These are phyloP conservation scores for Botrytis squamosa DNA, from an alignment of 2,329 filamentous ascomycete species.

Conservation along the genomic window DNA sequence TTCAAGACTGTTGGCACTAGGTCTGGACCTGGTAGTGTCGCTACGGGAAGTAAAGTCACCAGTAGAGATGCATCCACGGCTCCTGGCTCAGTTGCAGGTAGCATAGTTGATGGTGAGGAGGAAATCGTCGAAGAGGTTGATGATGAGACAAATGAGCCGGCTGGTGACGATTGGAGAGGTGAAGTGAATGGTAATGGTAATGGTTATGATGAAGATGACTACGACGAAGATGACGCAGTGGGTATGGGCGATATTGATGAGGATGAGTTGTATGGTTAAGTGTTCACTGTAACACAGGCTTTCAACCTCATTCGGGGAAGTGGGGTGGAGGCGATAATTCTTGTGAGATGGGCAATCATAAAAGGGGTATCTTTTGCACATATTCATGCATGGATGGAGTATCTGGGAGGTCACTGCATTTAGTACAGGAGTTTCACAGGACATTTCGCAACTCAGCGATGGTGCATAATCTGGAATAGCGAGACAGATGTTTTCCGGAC, in stretches of 20 bases:
- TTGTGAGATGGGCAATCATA: neutral
- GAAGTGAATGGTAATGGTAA: neutral
- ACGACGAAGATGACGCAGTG: conserved; percentile 9
- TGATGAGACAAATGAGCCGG: neutral
- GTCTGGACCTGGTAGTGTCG: conserved; percentile 50
- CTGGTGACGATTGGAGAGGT: conserved; percentile 15
- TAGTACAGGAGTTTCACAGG: neutral
- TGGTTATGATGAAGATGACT: conserved; percentile 17
- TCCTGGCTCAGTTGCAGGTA: conserved; percentile 22
- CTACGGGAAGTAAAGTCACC: conserved; percentile 45
- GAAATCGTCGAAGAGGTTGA: neutral
- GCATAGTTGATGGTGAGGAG: neutral
- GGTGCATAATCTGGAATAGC: neutral
- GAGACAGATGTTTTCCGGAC: neutral
- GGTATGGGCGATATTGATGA: conserved; percentile 20
- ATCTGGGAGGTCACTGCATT: neutral
- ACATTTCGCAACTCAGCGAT: neutral
- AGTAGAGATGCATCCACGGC: conserved; percentile 26
- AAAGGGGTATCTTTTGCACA: neutral
- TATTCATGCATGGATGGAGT: neutral
- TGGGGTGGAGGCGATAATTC: neutral
- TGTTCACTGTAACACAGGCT: neutral
- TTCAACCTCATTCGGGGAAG: neutral
- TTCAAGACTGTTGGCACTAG: conserved; percentile 40
- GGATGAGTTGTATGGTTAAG: conserved; percentile 10